Percentiles rank a stretch among this genome's conserved stretches.
phyloP scores from a whole-genome alignment of 2,329 filamentous ascomycete species.

The Colletotrichum ledebouriae region DNA sequence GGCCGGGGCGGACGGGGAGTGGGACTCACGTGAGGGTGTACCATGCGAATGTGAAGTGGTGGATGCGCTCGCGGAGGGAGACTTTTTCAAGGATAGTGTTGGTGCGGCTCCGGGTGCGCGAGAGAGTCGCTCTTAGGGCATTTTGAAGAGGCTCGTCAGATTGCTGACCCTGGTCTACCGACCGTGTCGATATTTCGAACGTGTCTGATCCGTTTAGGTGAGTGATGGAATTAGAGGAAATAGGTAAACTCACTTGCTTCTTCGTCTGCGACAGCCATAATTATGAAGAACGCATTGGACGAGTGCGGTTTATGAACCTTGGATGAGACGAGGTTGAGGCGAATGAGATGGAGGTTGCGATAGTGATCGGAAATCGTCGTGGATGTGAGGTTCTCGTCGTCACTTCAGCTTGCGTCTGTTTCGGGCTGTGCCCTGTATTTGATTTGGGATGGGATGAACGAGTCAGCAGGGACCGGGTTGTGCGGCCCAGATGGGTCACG shows the following conservation, averaged over 20 bases:
- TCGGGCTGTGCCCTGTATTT: constrained; percentile 22
- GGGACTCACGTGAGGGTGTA: constrained; percentile 59
- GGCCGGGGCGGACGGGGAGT: neutral
- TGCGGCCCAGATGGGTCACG: constrained; percentile 15
- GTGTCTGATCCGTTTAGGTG: constrained; percentile 4
- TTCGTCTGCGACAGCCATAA: constrained; percentile 28
- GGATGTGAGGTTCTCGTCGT: constrained; percentile 21
- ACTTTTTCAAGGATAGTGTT: constrained; percentile 38
- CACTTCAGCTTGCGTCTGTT: constrained; percentile 3
- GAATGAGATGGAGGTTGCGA: constrained; percentile 5
- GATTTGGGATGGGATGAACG: constrained; percentile 1
- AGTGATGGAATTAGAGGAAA: neutral
- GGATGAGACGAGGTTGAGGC: neutral
- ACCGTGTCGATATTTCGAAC: constrained; percentile 18
- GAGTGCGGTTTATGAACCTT: neutral
- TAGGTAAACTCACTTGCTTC: constrained; percentile 23
- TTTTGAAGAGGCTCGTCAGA: constrained; percentile 25
- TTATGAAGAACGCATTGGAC: neutral
- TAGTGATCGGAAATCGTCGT: neutral
- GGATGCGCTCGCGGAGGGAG: constrained; percentile 46
- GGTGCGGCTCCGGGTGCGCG: constrained; percentile 35
- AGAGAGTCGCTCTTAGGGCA: constrained; percentile 32
- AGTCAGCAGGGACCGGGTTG: constrained; percentile 20
- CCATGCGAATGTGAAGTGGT: constrained; percentile 66
- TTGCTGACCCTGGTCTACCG: constrained; percentile 3